Conservation (phyloP, 345 rosid species). For the Salix purpurea region DNA sequence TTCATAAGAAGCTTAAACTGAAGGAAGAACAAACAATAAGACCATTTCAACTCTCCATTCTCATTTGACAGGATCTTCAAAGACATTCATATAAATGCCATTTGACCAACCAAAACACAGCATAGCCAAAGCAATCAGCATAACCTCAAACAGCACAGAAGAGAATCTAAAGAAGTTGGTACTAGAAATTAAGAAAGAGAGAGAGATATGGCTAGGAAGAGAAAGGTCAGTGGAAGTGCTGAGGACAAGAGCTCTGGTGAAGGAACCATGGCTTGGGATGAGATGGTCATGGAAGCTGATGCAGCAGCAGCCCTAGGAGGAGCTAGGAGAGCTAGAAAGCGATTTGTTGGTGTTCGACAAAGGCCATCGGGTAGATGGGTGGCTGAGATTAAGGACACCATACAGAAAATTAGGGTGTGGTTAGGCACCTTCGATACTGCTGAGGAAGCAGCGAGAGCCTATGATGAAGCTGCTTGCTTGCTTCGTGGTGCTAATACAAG, state of each 20-base stretch:
- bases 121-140: background rate
- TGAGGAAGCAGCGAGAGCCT: constrained; percentile 59
- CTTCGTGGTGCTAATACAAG: constrained; percentile 49
- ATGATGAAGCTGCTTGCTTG: constrained; percentile 58
- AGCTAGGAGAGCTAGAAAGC: constrained; percentile 37
- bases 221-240: constrained; percentile 31
- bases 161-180: background rate
- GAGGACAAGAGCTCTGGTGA: constrained; percentile 21
- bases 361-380: constrained; percentile 63
- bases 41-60: constrained; percentile 26
- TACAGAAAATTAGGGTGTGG: constrained; percentile 56
- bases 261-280: constrained; percentile 40
- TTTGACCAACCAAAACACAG: constrained; percentile 1
- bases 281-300: constrained; percentile 46
- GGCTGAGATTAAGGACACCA: constrained; percentile 57
- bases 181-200: background rate
- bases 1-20: constrained; percentile 9
- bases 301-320: constrained; percentile 37
- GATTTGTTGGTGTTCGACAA: constrained; percentile 50
- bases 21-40: constrained; percentile 29
- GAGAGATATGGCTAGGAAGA: constrained; percentile 46
- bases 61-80: constrained; percentile 32
- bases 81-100: constrained; percentile 21
- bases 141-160: background rate
- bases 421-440: constrained; percentile 52